A percentile compares a stretch with the other conserved stretches of the same genome.
Evolutionary conservation across 768 basidiomycete genomes (phyloP).

Genomic region (Pholiota conissans): DNA sequence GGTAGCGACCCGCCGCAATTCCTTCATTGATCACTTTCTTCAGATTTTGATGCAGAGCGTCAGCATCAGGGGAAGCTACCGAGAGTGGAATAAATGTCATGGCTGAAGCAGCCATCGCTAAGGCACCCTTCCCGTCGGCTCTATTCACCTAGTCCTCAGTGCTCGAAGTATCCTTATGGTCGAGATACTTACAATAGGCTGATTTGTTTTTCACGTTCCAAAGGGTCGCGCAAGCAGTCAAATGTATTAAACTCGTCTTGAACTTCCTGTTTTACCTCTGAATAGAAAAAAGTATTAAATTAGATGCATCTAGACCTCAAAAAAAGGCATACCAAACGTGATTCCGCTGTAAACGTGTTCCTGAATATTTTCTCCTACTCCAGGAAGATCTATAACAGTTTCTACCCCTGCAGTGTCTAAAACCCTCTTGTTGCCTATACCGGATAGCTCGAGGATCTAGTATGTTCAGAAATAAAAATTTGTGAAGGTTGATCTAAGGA

Average conservation of each 20-base stretch:
- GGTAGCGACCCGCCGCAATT: not conserved
- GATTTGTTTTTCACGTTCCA: not conserved
- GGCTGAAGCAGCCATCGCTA: not conserved
- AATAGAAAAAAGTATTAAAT: not conserved
- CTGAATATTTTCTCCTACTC: slow-evolving; percentile 1
- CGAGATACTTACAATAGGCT: slow-evolving; percentile 11
- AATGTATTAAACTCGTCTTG: slow-evolving; percentile 3
- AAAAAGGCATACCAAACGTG: not conserved
- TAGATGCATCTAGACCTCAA: not conserved
- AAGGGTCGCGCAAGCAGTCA: not conserved
- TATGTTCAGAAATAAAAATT: not conserved
- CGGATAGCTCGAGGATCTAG: slow-evolving; percentile 3
- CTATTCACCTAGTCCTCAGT: slow-evolving; percentile 1
- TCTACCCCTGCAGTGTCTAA: not conserved
- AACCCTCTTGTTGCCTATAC: not conserved
- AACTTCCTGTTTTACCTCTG: slow-evolving; percentile 8
- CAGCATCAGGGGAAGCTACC: not conserved
- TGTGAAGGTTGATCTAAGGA: too few relatives aligned
- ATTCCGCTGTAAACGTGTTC: not conserved
- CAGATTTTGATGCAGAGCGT: not conserved
- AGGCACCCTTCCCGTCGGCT: slow-evolving; percentile 4
- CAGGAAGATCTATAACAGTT: not conserved
- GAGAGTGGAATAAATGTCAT: slow-evolving; percentile 3
- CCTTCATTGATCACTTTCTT: not conserved
- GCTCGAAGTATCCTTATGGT: too few relatives aligned